Base-by-base conservation (phyloP, 148 eudicot genomes). In the Cornus suecica region DNA sequence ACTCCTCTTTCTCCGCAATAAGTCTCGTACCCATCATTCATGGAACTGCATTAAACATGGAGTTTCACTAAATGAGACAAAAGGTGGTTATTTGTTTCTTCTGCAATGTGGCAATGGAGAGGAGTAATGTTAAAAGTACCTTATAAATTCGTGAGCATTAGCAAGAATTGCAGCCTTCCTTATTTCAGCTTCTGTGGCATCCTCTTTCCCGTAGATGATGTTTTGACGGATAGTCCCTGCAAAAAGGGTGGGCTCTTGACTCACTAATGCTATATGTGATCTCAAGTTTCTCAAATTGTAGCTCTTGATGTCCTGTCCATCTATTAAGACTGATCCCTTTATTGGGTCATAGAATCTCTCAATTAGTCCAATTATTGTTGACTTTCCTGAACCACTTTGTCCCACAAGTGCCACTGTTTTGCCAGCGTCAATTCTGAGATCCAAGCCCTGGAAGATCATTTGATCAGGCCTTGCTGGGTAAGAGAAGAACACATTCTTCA, bases 211-310 rank as follows among this genome's bases (percentile, higher is more conserved):
- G 20, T 76, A 76, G 3, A 32, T 1, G 26, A 76, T 68, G 60
- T 76, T 76, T 10, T 76, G 73, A 48, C 20, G 64, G 30, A 76
- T 68, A 5, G 79, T 76, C 25, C 79, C 79, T 10, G 56, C 79
- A 68, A 68, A 76, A 48, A 76, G 73, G 3, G 79, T 76, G 13
- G 79, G 79, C 10, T 76, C 79, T 37, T 69, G 79, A 65, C 73
- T 76, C 15, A 76, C 79, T 20, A 75, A 56, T 67, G 78, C 78
- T 13, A 75, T 76, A 6, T 76, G 79, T 31, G 73, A 68, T 45
- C 79, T 76, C 73, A 76, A 52, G 26, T n/a, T 52, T 69, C 73
- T 76, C 58, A 76, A 67, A 28, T 68, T 76, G 22, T 76, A 68
- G 63, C 20, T 31, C 41, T 69, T 76, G 32, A 76, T 68, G 71